phyloP scores from a whole-genome alignment of 129 eudicot genomes.

The Mikania micrantha region DNA sequence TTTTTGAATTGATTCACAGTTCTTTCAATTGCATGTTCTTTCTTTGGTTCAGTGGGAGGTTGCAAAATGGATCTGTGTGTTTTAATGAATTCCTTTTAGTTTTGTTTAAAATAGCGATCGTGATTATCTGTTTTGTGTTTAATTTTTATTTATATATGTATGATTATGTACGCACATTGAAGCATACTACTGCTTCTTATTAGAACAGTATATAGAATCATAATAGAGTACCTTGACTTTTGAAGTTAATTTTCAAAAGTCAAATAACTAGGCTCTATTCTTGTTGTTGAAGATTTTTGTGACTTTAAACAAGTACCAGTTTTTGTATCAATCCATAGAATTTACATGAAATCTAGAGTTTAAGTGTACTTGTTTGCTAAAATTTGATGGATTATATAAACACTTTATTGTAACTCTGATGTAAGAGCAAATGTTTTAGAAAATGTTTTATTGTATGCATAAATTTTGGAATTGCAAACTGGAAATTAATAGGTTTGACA shows the following conservation, averaged over 20 bases:
- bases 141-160: neutral
- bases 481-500: neutral
- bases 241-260: conserved; percentile 4
- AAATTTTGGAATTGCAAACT: neutral
- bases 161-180: neutral
- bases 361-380: too few species aligned
- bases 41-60: neutral
- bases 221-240: conserved; percentile 15
- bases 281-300: neutral
- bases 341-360: too few species aligned
- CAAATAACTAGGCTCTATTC: neutral
- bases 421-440: too few species aligned
- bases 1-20: neutral
- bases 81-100: conserved; percentile 6
- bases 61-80: neutral
- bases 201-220: neutral
- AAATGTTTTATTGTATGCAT: neutral
- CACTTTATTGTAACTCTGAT: neutral
- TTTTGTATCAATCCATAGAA: neutral
- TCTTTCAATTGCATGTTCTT: neutral
- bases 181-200: neutral
- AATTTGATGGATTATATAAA: too few species aligned
- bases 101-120: neutral
- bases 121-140: conserved; percentile 4
- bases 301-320: neutral